Evolutionary conservation across 2,329 filamentous ascomycete genomes (phyloP).

Genomic region (Coleophoma eucalyptorum): DNA sequence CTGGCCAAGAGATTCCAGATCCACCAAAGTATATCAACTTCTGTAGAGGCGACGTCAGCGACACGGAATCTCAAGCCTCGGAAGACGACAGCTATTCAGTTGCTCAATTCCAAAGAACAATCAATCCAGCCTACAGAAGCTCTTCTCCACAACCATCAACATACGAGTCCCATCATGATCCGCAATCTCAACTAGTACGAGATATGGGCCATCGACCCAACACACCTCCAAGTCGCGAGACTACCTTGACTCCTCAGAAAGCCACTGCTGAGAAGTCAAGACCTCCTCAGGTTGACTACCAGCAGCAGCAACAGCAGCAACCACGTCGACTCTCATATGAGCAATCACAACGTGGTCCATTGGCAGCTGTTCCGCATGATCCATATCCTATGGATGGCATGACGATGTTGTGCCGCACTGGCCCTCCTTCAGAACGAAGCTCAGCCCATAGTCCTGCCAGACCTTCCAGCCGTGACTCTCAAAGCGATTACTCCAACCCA

Average conservation of each 20-base stretch:
- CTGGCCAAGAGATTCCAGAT: conserved; percentile 95
- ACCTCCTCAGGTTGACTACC: conserved; percentile 16
- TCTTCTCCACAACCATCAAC: conserved; percentile 94
- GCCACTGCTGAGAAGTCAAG: conserved; percentile 16
- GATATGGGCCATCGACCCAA: conserved; percentile 53
- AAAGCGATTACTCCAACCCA: conserved; percentile 86
- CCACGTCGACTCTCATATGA: conserved; percentile 18
- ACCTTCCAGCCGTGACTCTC: conserved; percentile 80
- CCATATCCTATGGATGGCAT: conserved; percentile 94
- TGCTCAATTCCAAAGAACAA: conserved; percentile 90
- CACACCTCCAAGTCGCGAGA: conserved; percentile 39
- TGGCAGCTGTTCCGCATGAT: conserved; percentile 77
- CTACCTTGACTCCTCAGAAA: conserved; percentile 49
- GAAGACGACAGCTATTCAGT: conserved; percentile 91
- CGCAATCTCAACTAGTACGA: conserved; percentile 67
- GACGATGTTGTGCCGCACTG: conserved; percentile 91
- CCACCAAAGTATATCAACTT: conserved; percentile 99
- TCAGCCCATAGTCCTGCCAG: conserved; percentile 63
- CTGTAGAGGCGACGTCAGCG: conserved; percentile 79
- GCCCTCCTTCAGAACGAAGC: conserved; percentile 65
- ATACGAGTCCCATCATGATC: conserved; percentile 89
- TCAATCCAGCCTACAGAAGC: conserved; percentile 93
- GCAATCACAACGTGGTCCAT: conserved; percentile 52
- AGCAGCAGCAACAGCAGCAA: conserved; percentile 15
- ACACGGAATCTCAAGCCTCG: conserved; percentile 76